Conservation (phyloP, 139 green algal species). For the Mychonastes homosphaera region DNA sequence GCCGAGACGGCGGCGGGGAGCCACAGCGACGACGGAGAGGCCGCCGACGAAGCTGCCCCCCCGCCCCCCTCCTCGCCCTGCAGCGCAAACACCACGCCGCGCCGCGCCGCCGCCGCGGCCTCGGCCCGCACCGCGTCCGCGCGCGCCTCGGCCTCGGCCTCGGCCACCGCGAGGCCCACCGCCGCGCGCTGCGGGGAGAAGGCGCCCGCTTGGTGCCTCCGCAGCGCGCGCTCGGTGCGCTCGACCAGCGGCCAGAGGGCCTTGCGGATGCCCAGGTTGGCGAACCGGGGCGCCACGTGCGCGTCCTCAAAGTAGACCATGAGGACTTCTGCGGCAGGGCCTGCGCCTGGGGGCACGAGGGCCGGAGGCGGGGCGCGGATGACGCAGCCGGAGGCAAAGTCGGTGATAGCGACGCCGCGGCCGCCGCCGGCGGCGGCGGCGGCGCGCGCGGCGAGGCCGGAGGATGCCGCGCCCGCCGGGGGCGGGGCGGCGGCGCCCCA, state of each 20-base stretch:
- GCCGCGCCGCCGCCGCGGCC: no score
- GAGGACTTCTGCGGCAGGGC: constrained; percentile 39
- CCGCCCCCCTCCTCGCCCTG: no score
- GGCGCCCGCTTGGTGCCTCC: constrained; percentile 11
- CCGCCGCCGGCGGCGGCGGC: background rate
- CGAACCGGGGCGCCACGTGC: constrained; percentile 34
- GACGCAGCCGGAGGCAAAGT: constrained; percentile 39
- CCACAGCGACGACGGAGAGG: no score
- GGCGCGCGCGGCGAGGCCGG: no score
- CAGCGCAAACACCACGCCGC: no score
- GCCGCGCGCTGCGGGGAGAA: no score
- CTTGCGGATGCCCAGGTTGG: constrained; percentile 61
- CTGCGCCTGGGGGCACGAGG: constrained; percentile 7
- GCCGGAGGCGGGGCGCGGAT: constrained; percentile 18
- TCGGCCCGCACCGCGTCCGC: no score
- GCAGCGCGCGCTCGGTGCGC: constrained; percentile 33
- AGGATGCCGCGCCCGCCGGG: no score
- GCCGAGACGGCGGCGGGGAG: no score
- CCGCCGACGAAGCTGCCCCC: no score
- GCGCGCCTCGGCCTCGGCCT: no score
- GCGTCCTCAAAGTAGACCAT: constrained; percentile 69
- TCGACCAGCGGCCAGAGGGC: constrained; percentile 55
- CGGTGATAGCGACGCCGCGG: constrained; percentile 35
- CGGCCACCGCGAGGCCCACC: no score
- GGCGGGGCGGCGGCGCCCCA: constrained; percentile 14